phyloP scores from a whole-genome alignment of 140 eudicot species.

The Cichorium intybus region DNA sequence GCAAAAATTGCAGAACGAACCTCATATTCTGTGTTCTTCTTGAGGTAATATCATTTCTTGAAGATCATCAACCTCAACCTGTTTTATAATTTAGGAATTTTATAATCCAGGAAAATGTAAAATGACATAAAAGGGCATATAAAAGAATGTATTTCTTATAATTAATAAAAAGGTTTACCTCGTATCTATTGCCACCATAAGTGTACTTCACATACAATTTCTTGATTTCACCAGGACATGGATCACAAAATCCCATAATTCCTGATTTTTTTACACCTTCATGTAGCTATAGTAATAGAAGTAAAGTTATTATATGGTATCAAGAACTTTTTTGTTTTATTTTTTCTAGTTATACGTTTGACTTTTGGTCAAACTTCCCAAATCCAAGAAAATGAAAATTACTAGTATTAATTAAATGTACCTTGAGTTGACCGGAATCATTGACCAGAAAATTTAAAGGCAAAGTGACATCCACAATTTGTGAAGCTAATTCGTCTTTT shows the following conservation, averaged over 20 bases:
- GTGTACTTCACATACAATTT: constrained; percentile 61
- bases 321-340: not conserved
- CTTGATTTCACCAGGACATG: constrained; percentile 90
- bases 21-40: constrained; percentile 55
- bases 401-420: constrained; percentile 12
- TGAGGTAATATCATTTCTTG: constrained; percentile 71
- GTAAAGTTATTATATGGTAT: not conserved
- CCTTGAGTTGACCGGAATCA: constrained; percentile 93
- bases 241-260: constrained; percentile 98
- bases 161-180: too few species aligned
- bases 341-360: not conserved
- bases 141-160: too few species aligned
- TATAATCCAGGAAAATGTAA: too few species aligned
- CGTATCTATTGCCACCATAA: constrained; percentile 44
- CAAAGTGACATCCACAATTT: constrained; percentile 72
- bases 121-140: too few species aligned
- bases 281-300: constrained; percentile 60
- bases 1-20: constrained; percentile 33
- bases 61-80: constrained; percentile 78
- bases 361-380: constrained; percentile 13
- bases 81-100: constrained; percentile 3
- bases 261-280: constrained; percentile 96
- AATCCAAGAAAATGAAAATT: not conserved
- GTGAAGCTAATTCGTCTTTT: constrained; percentile 60
- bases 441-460: constrained; percentile 82